These are phyloP conservation scores for Scutellaria galericulata DNA, from an alignment of 257 asterid genomes.

Conservation along the genomic window DNA sequence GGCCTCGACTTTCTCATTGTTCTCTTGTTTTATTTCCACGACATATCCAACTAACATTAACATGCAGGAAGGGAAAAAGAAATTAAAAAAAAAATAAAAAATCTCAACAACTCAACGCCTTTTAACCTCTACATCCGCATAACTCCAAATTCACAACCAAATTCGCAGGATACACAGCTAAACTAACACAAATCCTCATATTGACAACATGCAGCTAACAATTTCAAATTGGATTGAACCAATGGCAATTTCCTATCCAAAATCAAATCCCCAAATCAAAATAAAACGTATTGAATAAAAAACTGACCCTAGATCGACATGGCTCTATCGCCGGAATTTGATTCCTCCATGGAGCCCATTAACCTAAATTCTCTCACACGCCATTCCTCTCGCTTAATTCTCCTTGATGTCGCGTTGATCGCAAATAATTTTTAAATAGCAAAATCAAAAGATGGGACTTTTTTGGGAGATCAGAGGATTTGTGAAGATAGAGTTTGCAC, in stretches of 20 bases:
- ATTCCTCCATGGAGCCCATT: conserved; percentile 40
- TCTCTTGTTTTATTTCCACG: too few relatives aligned
- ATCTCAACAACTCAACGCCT: not conserved
- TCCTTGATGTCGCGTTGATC: conserved; percentile 3
- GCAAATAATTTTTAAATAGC: not conserved
- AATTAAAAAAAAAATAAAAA: not conserved
- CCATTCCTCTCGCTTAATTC: conserved; percentile 10
- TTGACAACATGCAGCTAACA: not conserved
- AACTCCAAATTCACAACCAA: conserved; percentile 14
- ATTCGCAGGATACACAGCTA: conserved; percentile 25
- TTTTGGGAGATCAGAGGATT: conserved; percentile 38
- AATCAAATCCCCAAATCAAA: conserved; percentile 21
- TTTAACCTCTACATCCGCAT: conserved; percentile 8
- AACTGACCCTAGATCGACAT: conserved; percentile 57
- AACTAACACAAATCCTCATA: conserved; percentile 17
- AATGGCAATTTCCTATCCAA: not conserved
- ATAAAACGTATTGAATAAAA: conserved; percentile 1
- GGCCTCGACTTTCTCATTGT: too few relatives aligned
- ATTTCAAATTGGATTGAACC: conserved; percentile 22
- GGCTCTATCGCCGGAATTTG: conserved; percentile 36
- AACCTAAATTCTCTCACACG: conserved; percentile 27
- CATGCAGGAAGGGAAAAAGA: conserved; percentile 11
- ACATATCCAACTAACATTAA: too few relatives aligned
- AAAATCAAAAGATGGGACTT: conserved; percentile 10
- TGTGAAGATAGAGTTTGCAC: conserved; percentile 17